Base-by-base conservation (phyloP, 176 grass and related monocot genomes). In the Rhynchospora breviuscula region DNA sequence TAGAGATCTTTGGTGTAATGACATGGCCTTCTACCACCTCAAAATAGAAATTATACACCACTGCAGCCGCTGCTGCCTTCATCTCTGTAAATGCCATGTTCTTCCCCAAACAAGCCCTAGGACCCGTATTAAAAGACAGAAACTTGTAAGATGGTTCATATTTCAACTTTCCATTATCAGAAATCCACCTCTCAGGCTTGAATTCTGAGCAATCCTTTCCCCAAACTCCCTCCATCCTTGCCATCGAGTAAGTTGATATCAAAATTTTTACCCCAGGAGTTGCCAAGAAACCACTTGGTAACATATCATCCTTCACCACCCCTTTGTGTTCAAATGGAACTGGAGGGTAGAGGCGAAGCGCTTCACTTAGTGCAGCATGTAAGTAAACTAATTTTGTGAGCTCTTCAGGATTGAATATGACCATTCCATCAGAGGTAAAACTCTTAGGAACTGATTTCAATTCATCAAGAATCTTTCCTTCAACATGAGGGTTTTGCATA, bases 91-190 rank as follows among this genome's bases (percentile, higher is more conserved):
- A 91, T 21, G 89, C 94, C 80, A 93, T 79, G 59, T 97, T 87
- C 91, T 97, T 97, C 57, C 91, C 94, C 45, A 93, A 87, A 81
- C 94, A 93, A 18, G 94, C 88, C 84, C 91, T 81, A 0, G 91
- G 94, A 6, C 91, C 91, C 7, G 89, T 80, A 88, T 97, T 97
- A 86, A 97, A 97, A 0, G 94, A 83, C 46, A 97, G 56, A 84
- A 93, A 97, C 88, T 93, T 97, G 83, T 89, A 97, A 8, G 94
- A 91, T 12, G 94, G 94, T 86, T 90, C 91, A 60, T 93, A 86
- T 17, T 79, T 59, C 69, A 91, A 67, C 89, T 89, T 97, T 11
- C 89, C 89, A 0, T 84, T 88, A 4, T 70, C 63, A 10, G 48
- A 69, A 56, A 97, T 76, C 91, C 94, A 97, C 58, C 94, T 79